Percentiles rank a stretch among this genome's conserved stretches.
Conservation (phyloP, 495 filamentous ascomycete genomes). For the Penicillium fimorum region DNA sequence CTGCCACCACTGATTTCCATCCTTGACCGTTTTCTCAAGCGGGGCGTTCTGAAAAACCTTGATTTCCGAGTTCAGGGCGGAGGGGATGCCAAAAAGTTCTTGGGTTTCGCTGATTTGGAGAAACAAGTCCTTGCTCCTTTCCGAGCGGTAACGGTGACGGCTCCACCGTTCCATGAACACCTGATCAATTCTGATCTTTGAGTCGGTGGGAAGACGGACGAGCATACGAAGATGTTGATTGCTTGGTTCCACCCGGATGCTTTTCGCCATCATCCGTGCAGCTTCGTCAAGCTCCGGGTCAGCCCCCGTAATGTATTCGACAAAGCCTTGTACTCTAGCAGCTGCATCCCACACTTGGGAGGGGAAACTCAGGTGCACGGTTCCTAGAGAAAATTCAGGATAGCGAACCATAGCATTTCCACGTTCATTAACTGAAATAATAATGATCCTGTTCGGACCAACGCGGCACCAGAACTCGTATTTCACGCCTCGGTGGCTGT, state of each 20-base stretch:
- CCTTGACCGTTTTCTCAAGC: conserved; percentile 28
- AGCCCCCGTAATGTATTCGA: conserved; percentile 6
- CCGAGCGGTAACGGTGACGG: conserved; percentile 22
- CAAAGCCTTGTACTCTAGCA: conserved; percentile 23
- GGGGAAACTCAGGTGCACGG: conserved; percentile 44
- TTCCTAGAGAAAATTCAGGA: conserved; percentile 22
- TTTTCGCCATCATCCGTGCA: conserved; percentile 25
- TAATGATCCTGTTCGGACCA: conserved; percentile 28
- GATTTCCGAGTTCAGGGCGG: conserved; percentile 10
- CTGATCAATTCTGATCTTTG: conserved; percentile 26
- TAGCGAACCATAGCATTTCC: conserved; percentile 26
- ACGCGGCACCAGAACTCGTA: conserved; percentile 54
- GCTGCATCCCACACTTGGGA: conserved; percentile 48
- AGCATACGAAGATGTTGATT: conserved; percentile 4
- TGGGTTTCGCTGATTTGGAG: conserved; percentile 45
- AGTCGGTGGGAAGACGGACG: conserved; percentile 21
- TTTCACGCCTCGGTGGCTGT: conserved; percentile 28
- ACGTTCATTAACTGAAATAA: conserved; percentile 49
- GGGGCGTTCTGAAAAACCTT: conserved; percentile 26
- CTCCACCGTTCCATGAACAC: conserved; percentile 37
- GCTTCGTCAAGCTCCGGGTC: conserved; percentile 26
- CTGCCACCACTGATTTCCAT: conserved; percentile 46
- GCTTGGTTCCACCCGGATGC: conserved; percentile 34
- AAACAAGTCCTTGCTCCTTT: conserved; percentile 26
- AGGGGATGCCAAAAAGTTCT: conserved; percentile 28